Evolutionary conservation across 495 filamentous ascomycete species (phyloP), one percentile per base, ranked within the genome.

Genomic region (Trichoderma asperelloides): DNA sequence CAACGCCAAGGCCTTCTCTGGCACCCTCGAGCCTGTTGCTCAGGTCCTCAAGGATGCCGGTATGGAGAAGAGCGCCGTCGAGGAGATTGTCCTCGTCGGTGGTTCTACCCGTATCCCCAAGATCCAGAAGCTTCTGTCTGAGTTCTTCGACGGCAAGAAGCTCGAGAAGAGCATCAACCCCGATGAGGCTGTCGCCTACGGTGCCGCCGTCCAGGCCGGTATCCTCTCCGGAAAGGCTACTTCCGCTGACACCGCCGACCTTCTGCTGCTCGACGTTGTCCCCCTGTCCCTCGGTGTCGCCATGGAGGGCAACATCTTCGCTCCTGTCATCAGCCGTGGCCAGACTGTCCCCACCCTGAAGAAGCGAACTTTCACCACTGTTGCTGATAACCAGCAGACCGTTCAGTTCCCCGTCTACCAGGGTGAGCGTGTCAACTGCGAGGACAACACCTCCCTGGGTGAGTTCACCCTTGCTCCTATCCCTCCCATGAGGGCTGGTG

Each of bases 291-390:
- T 99, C 25, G 95, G 96, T 90, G 96, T 99, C 74, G 96, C 96
- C 73, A 99, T 98, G 96, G 95, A 98, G 84, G 95, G 95, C 73
- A 98, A 98, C 84, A 98, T 99, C 80, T 98, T 99, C 76, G 95
- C 96, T 65, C 90, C 95, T 41, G 96, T 99, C 70, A 95, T 98
- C 69, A 79, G 87, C 62, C 94, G 96, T 77, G 95, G 94, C 57
- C 86, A 91, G 74, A 96, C 94, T 16, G 93, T 97, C 64, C 95
- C 95, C 21, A 91, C 88, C 41, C 86, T 98, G 72, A 96, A 96
- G 86, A 98, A 98, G 86, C 75, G 85, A 68, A 98, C 95, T 40
- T 98, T 97, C 85, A 98, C 94, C 76, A 98, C 95, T 62, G 95
- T 98, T 75, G 91, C 92, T 69, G 93, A 96, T 81, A 92, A 93